Conservation (phyloP, 768 basidiomycete genomes). For the Rhizopogon vinicolor region DNA sequence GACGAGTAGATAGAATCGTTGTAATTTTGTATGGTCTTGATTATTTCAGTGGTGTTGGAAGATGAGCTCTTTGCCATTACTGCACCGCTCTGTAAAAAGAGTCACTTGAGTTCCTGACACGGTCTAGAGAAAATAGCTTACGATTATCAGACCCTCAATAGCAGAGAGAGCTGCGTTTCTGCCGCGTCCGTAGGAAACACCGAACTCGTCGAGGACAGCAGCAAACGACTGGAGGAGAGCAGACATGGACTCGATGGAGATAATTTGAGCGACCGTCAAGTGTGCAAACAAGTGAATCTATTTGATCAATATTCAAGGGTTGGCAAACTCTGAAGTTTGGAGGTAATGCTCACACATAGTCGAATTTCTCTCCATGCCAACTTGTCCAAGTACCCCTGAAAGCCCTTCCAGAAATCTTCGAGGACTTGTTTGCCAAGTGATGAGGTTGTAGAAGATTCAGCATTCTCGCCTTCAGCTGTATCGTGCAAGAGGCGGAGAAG, state of each 20-base stretch:
- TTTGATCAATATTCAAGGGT: constrained; percentile 5
- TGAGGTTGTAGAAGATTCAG: constrained; percentile 23
- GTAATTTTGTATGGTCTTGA: constrained; percentile 67
- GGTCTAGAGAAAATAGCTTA: constrained; percentile 24
- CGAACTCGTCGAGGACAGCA: constrained; percentile 85
- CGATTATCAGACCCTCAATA: constrained; percentile 76
- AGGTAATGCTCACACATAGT: constrained; percentile 60
- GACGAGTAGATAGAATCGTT: constrained; percentile 53
- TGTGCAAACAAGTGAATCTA: constrained; percentile 95
- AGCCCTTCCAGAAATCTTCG: constrained; percentile 89
- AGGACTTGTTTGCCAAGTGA: constrained; percentile 68
- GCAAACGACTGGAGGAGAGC: constrained; percentile 80
- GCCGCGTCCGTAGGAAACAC: constrained; percentile 80
- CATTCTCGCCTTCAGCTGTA: constrained; percentile 31
- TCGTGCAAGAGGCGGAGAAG: constrained; percentile 68
- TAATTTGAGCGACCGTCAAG: constrained; percentile 67
- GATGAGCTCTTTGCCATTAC: constrained; percentile 57
- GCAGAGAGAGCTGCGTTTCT: constrained; percentile 79
- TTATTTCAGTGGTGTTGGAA: constrained; percentile 60
- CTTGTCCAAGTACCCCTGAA: constrained; percentile 84
- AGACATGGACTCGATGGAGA: constrained; percentile 76
- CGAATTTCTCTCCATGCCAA: constrained; percentile 89
- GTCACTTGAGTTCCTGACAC: not conserved
- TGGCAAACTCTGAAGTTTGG: not conserved
- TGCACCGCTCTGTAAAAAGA: constrained; percentile 53